Conservation (phyloP, 441 rosid species). For the Manihot esculenta region DNA sequence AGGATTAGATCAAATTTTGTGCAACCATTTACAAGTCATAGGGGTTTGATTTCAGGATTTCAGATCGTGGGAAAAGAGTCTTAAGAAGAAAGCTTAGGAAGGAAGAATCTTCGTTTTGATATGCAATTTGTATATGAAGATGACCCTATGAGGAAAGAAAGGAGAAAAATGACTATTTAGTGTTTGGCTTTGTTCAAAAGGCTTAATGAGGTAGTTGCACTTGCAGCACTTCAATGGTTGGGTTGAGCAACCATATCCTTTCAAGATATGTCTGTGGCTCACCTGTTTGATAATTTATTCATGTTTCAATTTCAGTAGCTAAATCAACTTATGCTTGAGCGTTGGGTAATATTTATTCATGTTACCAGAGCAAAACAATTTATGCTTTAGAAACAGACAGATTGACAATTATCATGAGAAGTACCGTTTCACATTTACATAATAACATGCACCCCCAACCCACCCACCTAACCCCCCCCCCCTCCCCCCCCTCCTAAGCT, state of each 20-base stretch:
- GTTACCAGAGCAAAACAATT: too few relatives aligned
- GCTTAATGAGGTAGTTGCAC: not conserved
- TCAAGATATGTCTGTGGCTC: not conserved
- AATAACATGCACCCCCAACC: too few relatives aligned
- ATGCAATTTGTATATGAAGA: too few relatives aligned
- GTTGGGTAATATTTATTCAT: too few relatives aligned
- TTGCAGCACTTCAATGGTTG: not conserved
- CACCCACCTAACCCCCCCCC: too few relatives aligned
- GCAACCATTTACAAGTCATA: not conserved
- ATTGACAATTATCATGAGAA: not conserved
- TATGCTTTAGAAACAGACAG: too few relatives aligned
- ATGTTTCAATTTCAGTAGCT: not conserved
- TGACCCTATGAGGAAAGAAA: not conserved
- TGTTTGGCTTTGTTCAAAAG: not conserved
- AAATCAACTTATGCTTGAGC: not conserved
- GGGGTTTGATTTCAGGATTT: not conserved
- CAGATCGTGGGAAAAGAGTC: not conserved
- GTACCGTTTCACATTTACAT: too few relatives aligned
- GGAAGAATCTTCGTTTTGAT: not conserved
- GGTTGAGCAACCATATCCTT: not conserved
- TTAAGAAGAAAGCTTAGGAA: not conserved
- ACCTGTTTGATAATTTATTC: too few relatives aligned
- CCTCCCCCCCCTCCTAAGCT: not conserved
- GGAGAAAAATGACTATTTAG: not conserved
- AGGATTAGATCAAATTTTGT: not conserved